These are phyloP conservation scores for Fusarium piperis DNA, from an alignment of 2,329 filamentous ascomycete genomes.

Conservation along the genomic window DNA sequence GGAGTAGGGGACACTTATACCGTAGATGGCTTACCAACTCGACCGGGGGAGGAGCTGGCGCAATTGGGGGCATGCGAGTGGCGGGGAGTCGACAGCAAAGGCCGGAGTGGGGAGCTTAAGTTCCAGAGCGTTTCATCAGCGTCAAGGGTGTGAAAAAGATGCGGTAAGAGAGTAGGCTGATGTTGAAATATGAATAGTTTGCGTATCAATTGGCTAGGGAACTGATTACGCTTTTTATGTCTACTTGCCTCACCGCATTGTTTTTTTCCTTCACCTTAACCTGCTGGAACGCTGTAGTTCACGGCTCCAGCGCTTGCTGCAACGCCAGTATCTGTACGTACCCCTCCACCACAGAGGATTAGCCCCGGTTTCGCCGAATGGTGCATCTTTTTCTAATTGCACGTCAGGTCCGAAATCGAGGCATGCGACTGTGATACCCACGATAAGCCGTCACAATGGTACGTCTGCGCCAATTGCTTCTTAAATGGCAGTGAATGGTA, in stretches of 20 bases:
- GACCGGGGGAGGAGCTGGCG: slow-evolving; percentile 34
- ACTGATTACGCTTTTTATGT: background rate
- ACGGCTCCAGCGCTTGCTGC: background rate
- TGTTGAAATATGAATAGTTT: background rate
- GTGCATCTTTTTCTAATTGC: slow-evolving; percentile 33
- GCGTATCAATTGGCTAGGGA: background rate
- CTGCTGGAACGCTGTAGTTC: background rate
- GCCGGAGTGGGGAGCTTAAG: slow-evolving; percentile 28
- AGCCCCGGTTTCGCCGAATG: slow-evolving; percentile 43
- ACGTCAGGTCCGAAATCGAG: slow-evolving; percentile 30
- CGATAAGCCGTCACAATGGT: slow-evolving; percentile 38
- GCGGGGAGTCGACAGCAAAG: slow-evolving; percentile 11
- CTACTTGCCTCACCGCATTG: background rate
- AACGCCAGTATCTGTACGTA: background rate
- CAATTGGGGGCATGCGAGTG: slow-evolving; percentile 29
- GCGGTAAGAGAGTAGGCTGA: background rate
- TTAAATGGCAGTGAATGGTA: too few species aligned
- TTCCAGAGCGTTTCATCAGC: slow-evolving; percentile 35
- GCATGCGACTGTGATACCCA: slow-evolving; percentile 35
- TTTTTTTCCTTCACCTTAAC: background rate
- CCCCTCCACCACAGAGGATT: slow-evolving; percentile 21
- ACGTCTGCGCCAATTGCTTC: background rate
- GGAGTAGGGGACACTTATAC: slow-evolving; percentile 41
- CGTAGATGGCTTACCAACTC: slow-evolving; percentile 18
- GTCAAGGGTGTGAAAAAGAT: background rate